Percentiles rank a stretch among this genome's conserved stretches.
Conservation (phyloP, 2,329 filamentous ascomycete species). For the Botrytis porri region DNA sequence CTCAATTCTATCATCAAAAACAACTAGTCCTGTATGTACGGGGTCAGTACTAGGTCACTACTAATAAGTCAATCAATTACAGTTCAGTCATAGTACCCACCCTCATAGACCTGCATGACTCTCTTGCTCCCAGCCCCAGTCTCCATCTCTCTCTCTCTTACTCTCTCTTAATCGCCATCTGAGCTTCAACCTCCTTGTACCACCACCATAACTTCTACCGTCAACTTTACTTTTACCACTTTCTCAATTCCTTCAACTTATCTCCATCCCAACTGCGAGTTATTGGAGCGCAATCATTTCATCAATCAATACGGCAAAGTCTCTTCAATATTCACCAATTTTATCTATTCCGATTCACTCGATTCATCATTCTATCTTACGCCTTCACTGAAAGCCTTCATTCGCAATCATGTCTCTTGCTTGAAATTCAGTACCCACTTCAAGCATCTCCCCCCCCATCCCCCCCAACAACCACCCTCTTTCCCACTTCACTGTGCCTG, state of each 20-base stretch:
- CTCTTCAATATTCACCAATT: no score
- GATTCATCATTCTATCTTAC: neutral
- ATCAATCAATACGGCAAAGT: neutral
- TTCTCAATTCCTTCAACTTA: no score
- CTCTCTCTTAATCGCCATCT: constrained; percentile 5
- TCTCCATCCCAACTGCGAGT: neutral
- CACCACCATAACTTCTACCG: neutral
- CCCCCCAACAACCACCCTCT: neutral
- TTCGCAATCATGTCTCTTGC: constrained; percentile 13
- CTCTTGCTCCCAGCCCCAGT: neutral
- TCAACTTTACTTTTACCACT: neutral
- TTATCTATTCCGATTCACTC: neutral
- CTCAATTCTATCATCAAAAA: neutral
- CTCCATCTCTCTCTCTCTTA: neutral
- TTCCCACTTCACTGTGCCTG: neutral
- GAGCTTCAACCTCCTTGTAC: constrained; percentile 17
- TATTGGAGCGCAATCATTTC: no score
- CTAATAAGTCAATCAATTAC: neutral
- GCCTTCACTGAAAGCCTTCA: constrained; percentile 3
- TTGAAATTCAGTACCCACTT: constrained; percentile 15
- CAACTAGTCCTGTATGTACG: neutral
- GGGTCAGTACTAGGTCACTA: neutral
- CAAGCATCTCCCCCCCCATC: neutral
- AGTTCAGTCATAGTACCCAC: neutral
- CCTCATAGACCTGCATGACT: neutral